A percentile compares a stretch with the other conserved stretches of the same genome.
Conservation (phyloP, 2,329 filamentous ascomycete genomes). For the Sodiomyces alkalinus region DNA sequence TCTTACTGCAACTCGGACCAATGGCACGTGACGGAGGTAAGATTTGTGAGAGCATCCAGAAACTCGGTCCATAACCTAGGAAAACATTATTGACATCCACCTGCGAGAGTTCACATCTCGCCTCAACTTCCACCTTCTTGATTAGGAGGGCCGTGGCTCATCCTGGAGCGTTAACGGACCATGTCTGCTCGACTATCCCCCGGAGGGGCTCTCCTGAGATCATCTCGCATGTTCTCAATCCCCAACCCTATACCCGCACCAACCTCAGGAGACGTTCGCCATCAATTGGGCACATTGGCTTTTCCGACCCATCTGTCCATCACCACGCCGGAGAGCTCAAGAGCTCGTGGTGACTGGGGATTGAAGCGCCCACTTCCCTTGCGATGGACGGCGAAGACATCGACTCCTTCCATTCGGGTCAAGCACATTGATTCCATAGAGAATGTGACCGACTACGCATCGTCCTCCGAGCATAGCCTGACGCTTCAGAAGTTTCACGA, state of each 20-base stretch:
- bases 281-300: slow-evolving; percentile 38
- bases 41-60: too few species aligned
- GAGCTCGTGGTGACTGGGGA: slow-evolving; percentile 77
- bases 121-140: neutral
- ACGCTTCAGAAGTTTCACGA: slow-evolving; percentile 80
- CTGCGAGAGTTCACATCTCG: too few species aligned
- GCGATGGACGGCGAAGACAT: slow-evolving; percentile 55
- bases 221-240: slow-evolving; percentile 80
- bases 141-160: too few species aligned
- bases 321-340: slow-evolving; percentile 57
- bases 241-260: slow-evolving; percentile 54
- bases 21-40: too few species aligned
- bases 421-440: slow-evolving; percentile 71
- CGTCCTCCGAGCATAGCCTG: slow-evolving; percentile 65
- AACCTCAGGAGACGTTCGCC: slow-evolving; percentile 42
- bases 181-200: slow-evolving; percentile 30
- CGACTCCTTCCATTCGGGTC: slow-evolving; percentile 62
- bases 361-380: slow-evolving; percentile 73
- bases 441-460: slow-evolving; percentile 78
- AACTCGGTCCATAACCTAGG: too few species aligned
- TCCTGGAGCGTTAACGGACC: too few species aligned
- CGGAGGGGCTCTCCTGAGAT: slow-evolving; percentile 58
- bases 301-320: slow-evolving; percentile 78
- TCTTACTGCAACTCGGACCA: too few species aligned
- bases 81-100: too few species aligned